Evolutionary conservation across 495 filamentous ascomycete species (phyloP).

Genomic region (Hypoxylon cercidicola): DNA sequence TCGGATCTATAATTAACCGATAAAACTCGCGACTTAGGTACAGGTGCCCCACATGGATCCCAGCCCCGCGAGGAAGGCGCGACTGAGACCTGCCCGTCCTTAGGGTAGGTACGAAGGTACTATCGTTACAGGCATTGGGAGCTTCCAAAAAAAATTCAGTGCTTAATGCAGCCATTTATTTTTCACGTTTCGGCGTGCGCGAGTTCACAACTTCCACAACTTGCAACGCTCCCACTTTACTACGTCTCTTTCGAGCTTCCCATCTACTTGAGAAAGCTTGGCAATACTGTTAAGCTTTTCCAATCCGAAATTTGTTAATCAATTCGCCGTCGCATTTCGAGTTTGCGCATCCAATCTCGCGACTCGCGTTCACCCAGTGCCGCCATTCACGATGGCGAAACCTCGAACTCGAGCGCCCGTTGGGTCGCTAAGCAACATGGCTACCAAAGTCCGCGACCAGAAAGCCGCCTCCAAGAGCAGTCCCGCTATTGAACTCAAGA

Average conservation of each 20-base stretch:
- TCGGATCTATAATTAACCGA: constrained; percentile 11
- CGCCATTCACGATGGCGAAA: constrained; percentile 28
- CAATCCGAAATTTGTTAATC: background rate
- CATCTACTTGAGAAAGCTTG: background rate
- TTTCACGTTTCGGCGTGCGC: constrained; percentile 6
- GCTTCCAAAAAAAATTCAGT: constrained; percentile 36
- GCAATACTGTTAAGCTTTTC: background rate
- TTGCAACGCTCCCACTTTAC: too few relatives aligned
- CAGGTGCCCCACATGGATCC: constrained; percentile 12
- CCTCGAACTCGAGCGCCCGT: constrained; percentile 16
- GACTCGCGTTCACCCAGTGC: background rate
- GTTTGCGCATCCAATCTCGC: background rate
- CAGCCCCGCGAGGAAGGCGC: constrained; percentile 16
- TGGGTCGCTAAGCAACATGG: constrained; percentile 23
- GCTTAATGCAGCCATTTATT: constrained; percentile 24
- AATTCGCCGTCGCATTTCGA: constrained; percentile 1
- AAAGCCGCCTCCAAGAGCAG: constrained; percentile 21
- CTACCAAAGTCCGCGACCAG: constrained; percentile 15
- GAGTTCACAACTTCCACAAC: too few relatives aligned
- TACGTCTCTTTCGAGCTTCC: too few relatives aligned
- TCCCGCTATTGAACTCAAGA: constrained; percentile 28
- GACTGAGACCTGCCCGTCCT: background rate
- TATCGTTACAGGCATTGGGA: constrained; percentile 1
- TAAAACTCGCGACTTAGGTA: background rate
- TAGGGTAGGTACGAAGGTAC: background rate